phyloP scores from a whole-genome alignment of 1,284 basidiomycete species.

The Psilocybe mexicana region DNA sequence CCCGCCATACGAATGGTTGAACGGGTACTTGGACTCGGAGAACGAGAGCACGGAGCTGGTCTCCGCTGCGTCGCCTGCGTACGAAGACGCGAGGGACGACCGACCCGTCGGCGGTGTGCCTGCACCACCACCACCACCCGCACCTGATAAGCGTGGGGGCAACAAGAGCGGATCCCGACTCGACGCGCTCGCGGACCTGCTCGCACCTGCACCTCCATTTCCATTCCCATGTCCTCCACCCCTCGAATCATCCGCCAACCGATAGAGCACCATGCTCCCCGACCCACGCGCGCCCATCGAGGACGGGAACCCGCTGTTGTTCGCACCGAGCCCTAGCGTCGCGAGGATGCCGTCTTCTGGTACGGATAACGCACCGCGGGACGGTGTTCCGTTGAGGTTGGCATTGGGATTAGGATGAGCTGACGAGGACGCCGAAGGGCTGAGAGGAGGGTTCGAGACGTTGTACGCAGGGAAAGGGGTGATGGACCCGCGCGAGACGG shows the following conservation, averaged over 20 bases:
- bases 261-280: slow-evolving; percentile 65
- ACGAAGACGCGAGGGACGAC: slow-evolving; percentile 28
- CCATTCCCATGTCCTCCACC: no score
- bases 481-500: neutral
- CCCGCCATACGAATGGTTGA: slow-evolving; percentile 10
- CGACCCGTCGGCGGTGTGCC: neutral
- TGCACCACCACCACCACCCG: neutral
- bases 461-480: neutral
- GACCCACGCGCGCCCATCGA: slow-evolving; percentile 33
- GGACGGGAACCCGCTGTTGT: slow-evolving; percentile 17
- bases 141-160: slow-evolving; percentile 20
- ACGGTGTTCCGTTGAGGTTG: neutral
- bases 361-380: neutral
- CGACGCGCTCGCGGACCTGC: no score
- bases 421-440: neutral
- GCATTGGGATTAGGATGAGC: neutral
- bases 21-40: slow-evolving; percentile 67
- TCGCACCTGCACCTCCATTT: no score
- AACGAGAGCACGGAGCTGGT: slow-evolving; percentile 53
- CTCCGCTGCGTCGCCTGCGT: slow-evolving; percentile 25
- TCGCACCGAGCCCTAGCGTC: slow-evolving; percentile 15
- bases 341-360: slow-evolving; percentile 16
- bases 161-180: slow-evolving; percentile 15
- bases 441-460: neutral
- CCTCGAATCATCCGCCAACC: slow-evolving; percentile 44